These are phyloP conservation scores for Rhizopogon sp. DNA, from an alignment of 768 basidiomycete species.

Conservation along the genomic window DNA sequence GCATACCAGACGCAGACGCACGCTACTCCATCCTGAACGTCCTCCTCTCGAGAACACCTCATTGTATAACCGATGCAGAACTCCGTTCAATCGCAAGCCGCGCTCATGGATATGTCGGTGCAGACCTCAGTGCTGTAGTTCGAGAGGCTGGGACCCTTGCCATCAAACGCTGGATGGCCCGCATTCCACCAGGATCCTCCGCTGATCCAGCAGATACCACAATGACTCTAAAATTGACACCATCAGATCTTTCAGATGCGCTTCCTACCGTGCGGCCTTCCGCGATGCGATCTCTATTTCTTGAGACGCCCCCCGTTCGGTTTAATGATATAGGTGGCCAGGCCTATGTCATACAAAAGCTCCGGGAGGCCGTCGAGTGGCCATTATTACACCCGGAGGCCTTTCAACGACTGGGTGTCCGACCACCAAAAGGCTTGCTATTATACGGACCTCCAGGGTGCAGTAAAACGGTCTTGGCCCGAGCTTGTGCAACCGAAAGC, in stretches of 20 bases:
- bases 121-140: conserved; percentile 88
- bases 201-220: conserved; percentile 7
- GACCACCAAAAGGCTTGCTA: conserved; percentile 84
- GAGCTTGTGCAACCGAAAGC: conserved; percentile 89
- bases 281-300: conserved; percentile 88
- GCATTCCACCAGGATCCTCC: conserved; percentile 4
- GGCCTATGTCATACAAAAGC: conserved; percentile 69
- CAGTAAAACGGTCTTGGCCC: conserved; percentile 89
- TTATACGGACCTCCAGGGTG: conserved; percentile 97
- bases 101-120: conserved; percentile 96
- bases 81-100: conserved; percentile 64
- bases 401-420: conserved; percentile 83
- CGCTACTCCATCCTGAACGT: conserved; percentile 86
- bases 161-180: conserved; percentile 75
- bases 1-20: conserved; percentile 84
- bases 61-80: conserved; percentile 55
- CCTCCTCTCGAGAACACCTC: conserved; percentile 74
- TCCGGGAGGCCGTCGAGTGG: conserved; percentile 94
- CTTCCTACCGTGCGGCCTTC: conserved; percentile 84
- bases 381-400: conserved; percentile 83
- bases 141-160: conserved; percentile 90
- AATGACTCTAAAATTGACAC: conserved; percentile 38
- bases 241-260: conserved; percentile 62
- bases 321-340: conserved; percentile 94
- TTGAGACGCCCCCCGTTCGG: conserved; percentile 76